phyloP scores from a whole-genome alignment of 2,329 filamentous ascomycete species.

The Furcasterigmium sp. region DNA sequence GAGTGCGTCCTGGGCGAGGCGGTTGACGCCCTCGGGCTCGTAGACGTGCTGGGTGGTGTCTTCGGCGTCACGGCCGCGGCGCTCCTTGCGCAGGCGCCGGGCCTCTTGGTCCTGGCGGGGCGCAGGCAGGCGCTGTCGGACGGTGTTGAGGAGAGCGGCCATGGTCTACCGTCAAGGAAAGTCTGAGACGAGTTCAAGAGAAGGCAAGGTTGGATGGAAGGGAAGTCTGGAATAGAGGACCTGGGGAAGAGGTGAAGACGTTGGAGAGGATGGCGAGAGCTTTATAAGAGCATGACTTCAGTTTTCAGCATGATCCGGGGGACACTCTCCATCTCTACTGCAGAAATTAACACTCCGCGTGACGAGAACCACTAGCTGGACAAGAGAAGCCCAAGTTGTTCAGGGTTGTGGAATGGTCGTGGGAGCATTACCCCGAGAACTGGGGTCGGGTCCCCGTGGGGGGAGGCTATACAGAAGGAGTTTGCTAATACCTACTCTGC shows the following conservation, averaged over 20 bases:
- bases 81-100: conserved; percentile 12
- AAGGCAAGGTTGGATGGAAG: background rate
- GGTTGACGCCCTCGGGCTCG: conserved; percentile 18
- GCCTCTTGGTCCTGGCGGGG: conserved; percentile 16
- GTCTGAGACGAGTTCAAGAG: too few species aligned
- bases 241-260: background rate
- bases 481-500: too few species aligned
- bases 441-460: too few species aligned
- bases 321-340: too few species aligned
- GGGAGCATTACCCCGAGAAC: too few species aligned
- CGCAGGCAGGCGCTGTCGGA: conserved; percentile 18
- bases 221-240: background rate
- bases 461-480: too few species aligned
- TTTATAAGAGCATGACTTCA: background rate
- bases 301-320: background rate
- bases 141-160: conserved; percentile 8
- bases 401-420: too few species aligned
- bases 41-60: conserved; percentile 6
- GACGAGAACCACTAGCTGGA: too few species aligned
- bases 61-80: conserved; percentile 4
- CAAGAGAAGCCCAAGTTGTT: too few species aligned
- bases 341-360: too few species aligned
- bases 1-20: conserved; percentile 17
- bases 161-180: background rate
- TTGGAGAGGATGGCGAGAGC: background rate